Evolutionary conservation across 257 asterid species (phyloP).

Genomic region (Solanum sparsipilum): DNA sequence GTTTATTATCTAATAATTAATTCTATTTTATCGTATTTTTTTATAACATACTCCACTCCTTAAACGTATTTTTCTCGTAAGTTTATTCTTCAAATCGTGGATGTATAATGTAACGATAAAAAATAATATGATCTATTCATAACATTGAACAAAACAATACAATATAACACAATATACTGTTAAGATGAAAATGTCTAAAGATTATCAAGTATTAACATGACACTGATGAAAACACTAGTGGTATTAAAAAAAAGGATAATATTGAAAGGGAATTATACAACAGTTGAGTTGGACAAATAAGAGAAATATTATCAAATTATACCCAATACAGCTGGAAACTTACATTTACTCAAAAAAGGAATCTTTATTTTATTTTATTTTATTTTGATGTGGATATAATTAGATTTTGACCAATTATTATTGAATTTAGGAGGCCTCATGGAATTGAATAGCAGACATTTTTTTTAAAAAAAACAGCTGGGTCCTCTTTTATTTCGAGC

Average conservation of each 20-base stretch:
- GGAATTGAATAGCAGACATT: not conserved
- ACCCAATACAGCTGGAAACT: not conserved
- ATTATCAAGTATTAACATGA: not conserved
- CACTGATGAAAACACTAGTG: not conserved
- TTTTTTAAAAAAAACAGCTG: not conserved
- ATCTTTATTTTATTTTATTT: no score
- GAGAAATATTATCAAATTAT: not conserved
- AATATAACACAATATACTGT: not conserved
- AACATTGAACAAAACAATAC: not conserved
- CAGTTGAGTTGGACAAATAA: not conserved
- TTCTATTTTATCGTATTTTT: not conserved
- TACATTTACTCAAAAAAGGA: not conserved
- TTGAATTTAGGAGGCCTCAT: not conserved
- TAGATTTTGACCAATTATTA: not conserved
- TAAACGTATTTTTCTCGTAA: not conserved
- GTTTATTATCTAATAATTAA: not conserved
- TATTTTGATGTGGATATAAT: not conserved
- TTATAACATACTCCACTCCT: not conserved
- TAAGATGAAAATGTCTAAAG: not conserved
- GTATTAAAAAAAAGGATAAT: no score
- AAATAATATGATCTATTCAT: not conserved
- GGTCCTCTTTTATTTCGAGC: not conserved
- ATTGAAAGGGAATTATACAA: not conserved
- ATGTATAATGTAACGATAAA: fast-evolving
- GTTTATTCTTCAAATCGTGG: not conserved